Evolutionary conservation across 2,329 filamentous ascomycete genomes (phyloP), one percentile per base, ranked within the genome.

Genomic region (Fusarium sacchari): DNA sequence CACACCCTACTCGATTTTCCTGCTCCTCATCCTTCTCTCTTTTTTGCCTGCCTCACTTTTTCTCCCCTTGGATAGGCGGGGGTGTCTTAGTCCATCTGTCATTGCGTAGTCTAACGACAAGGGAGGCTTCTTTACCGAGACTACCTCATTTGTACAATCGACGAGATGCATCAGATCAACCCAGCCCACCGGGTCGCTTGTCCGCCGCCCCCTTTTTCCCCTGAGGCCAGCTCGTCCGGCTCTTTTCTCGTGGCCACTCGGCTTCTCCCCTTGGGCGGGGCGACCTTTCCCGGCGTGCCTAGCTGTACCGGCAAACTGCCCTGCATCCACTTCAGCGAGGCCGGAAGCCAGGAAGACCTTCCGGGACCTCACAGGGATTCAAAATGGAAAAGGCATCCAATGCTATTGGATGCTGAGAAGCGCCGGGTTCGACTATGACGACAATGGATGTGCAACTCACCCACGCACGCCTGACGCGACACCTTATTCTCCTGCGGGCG

Each of bases 141-240:
- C 66, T 71, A 73, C 71, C 67, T 73, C 69, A 69, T 71, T 68
- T 62, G 64, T 71, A 70, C 66, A 63, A 68, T 71, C 71, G 71
- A 69, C 75, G 58, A 70, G 72, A 75, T 77, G 76, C 70, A 77
- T 78, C 71, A 78, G 77, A 78, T 78, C 77, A 78, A 78, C 76
- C 77, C 77, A 78, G 76, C 60, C 69, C 75, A 73, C 77, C 74
- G 77, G 77, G 77, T 77, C 77, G 70, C 69, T 74, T 71, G 77
- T 62, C 76, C 75, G 74, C 69, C 49, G 74, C 75, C 77, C 74
- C 76, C 67, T 77, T 77, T 69, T 78, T 76, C 77, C 76, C 76
- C 75, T 77, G 73, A 69, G 61, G 65, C 75, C 69, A 77, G 64
- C 67, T 64, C 30, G 64, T 50, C 64, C 61, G 64, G 63, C 59